phyloP scores from a whole-genome alignment of 441 rosid species.

The Euphorbia schlechtendalii region DNA sequence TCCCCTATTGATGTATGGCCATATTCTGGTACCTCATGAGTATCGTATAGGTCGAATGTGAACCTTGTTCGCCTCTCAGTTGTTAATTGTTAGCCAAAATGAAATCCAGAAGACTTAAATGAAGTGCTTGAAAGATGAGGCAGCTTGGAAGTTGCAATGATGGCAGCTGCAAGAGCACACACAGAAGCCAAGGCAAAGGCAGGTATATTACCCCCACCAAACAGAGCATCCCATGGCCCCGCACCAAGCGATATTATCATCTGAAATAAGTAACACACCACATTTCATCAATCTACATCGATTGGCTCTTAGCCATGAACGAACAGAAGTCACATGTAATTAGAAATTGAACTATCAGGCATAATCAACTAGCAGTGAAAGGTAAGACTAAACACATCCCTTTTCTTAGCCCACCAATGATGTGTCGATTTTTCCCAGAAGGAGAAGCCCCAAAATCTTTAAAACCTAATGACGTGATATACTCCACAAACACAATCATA shows the following conservation, averaged over 20 bases:
- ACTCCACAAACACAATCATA: neutral
- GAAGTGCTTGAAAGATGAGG: slow-evolving; percentile 60
- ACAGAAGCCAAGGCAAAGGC: slow-evolving; percentile 79
- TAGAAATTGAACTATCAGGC: neutral
- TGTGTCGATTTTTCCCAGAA: too few species aligned
- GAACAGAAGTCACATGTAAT: neutral
- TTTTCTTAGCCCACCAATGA: too few species aligned
- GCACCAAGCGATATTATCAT: slow-evolving; percentile 83
- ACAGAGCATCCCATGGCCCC: slow-evolving; percentile 94
- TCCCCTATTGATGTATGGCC: neutral
- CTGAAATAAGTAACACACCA: slow-evolving; percentile 32
- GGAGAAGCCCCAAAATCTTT: neutral
- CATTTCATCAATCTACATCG: too few species aligned
- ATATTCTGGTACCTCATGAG: neutral
- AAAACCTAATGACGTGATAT: neutral
- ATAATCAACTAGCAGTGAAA: too few species aligned
- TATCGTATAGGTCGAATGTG: neutral
- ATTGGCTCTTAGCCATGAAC: neutral
- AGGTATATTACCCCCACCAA: slow-evolving; percentile 95
- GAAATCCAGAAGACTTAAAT: slow-evolving; percentile 69
- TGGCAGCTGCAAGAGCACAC: slow-evolving; percentile 67
- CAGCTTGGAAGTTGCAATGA: slow-evolving; percentile 53
- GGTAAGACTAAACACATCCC: too few species aligned
- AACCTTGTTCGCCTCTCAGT: slow-evolving; percentile 10
- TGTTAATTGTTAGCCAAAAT: slow-evolving; percentile 63